Conservation (phyloP, 2,329 filamentous ascomycete genomes). For the Cordyceps cicadae region DNA sequence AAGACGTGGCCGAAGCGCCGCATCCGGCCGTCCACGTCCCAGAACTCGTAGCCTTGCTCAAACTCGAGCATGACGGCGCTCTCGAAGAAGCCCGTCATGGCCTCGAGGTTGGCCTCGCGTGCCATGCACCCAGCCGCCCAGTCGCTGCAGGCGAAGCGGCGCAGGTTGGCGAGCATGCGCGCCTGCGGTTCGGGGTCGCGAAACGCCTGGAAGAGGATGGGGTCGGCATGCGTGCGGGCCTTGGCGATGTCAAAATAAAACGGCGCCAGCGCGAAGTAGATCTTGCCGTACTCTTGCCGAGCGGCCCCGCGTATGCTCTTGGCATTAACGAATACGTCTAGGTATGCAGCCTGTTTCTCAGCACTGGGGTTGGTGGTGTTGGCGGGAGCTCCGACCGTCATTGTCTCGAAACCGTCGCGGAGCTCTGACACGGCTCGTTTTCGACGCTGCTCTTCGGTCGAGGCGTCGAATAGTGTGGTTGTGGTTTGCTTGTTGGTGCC, state of each 20-base stretch:
- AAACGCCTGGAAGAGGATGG: slow-evolving; percentile 78
- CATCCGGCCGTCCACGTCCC: slow-evolving; percentile 86
- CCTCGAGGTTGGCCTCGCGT: slow-evolving; percentile 62
- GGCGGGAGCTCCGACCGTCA: slow-evolving; percentile 43
- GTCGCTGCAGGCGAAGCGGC: slow-evolving; percentile 72
- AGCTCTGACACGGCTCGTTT: slow-evolving; percentile 27
- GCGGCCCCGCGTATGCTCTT: slow-evolving; percentile 78
- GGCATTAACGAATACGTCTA: slow-evolving; percentile 61
- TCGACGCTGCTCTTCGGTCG: slow-evolving; percentile 54
- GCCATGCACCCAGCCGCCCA: slow-evolving; percentile 64
- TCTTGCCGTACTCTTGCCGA: slow-evolving; percentile 79
- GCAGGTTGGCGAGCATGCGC: slow-evolving; percentile 75
- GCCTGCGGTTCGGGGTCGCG: slow-evolving; percentile 85
- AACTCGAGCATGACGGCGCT: slow-evolving; percentile 87
- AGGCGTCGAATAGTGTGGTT: slow-evolving; percentile 66
- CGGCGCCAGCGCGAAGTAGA: slow-evolving; percentile 80
- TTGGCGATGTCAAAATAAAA: slow-evolving; percentile 78
- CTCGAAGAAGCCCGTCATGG: slow-evolving; percentile 78
- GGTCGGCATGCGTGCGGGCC: slow-evolving; percentile 67
- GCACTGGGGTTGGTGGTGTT: slow-evolving; percentile 33
- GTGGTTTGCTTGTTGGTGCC: slow-evolving; percentile 18
- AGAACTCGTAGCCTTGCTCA: slow-evolving; percentile 80
- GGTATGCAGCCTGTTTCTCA: slow-evolving; percentile 53
- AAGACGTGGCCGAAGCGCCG: slow-evolving; percentile 81
- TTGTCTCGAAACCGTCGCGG: slow-evolving; percentile 70